These are phyloP conservation scores for Nicotiana attenuata DNA, from an alignment of 257 asterid species.

Conservation along the genomic window DNA sequence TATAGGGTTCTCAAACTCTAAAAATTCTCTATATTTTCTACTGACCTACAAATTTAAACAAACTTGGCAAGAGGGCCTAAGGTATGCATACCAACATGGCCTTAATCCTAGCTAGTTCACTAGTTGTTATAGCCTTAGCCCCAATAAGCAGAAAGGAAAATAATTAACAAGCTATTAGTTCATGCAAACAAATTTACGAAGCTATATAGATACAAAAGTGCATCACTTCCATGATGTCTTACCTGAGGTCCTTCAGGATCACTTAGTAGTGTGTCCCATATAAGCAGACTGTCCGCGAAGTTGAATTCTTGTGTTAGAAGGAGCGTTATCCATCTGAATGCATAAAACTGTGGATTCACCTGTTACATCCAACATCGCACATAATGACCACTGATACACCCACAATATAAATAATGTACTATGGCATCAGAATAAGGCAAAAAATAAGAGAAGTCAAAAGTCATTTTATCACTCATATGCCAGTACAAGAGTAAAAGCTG, in stretches of 20 bases:
- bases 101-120: neutral
- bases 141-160: neutral
- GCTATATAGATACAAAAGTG: neutral
- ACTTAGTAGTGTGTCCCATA: constrained; percentile 93
- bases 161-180: neutral
- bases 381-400: neutral
- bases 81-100: neutral
- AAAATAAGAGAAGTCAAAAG: neutral
- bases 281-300: constrained; percentile 67
- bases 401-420: neutral
- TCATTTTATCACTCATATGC: neutral
- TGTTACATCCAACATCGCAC: constrained; percentile 34
- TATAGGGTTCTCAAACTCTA: neutral
- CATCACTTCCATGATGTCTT: constrained; percentile 16
- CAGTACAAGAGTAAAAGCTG: neutral
- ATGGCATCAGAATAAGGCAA: constrained; percentile 6
- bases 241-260: constrained; percentile 99
- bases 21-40: neutral
- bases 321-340: constrained; percentile 98
- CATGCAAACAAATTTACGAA: neutral
- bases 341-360: constrained; percentile 98
- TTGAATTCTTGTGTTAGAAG: constrained; percentile 92
- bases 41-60: neutral
- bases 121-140: neutral
- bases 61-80: neutral